Conservation (phyloP, 2,329 filamentous ascomycete genomes). For the Aureobasidium melanogenum region DNA sequence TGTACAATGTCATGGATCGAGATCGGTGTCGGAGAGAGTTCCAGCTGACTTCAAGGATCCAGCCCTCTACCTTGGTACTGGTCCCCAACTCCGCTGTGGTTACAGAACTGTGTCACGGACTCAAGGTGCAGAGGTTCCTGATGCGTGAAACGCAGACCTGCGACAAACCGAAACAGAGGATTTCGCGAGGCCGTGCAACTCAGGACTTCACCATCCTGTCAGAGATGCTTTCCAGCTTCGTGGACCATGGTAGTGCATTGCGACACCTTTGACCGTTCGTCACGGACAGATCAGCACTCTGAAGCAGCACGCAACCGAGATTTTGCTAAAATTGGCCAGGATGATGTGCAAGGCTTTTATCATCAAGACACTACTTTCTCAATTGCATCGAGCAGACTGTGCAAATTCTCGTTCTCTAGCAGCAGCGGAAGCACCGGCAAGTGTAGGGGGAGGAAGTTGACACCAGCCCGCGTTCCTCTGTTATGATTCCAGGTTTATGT, state of each 20-base stretch:
- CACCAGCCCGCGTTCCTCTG: neutral
- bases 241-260: neutral
- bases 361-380: neutral
- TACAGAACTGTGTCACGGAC: constrained; percentile 1
- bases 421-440: neutral
- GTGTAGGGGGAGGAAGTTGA: neutral
- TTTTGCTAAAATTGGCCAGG: neutral
- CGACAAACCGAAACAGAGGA: constrained; percentile 1
- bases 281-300: neutral
- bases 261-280: neutral
- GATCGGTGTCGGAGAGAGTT: neutral
- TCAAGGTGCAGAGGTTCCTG: neutral
- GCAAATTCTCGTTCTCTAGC: neutral
- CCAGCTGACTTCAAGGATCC: neutral
- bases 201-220: neutral
- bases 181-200: neutral
- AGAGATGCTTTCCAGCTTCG: neutral
- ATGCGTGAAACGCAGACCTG: constrained; percentile 4
- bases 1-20: neutral
- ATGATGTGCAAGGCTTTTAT: neutral
- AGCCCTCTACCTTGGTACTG: neutral
- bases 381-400: neutral
- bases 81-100: neutral
- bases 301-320: neutral
- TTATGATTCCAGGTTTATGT: neutral